Percentiles rank a stretch among this genome's conserved stretches.
These are phyloP conservation scores for Rubroboletus satanas DNA, from an alignment of 768 basidiomycete genomes.

Conservation along the genomic window DNA sequence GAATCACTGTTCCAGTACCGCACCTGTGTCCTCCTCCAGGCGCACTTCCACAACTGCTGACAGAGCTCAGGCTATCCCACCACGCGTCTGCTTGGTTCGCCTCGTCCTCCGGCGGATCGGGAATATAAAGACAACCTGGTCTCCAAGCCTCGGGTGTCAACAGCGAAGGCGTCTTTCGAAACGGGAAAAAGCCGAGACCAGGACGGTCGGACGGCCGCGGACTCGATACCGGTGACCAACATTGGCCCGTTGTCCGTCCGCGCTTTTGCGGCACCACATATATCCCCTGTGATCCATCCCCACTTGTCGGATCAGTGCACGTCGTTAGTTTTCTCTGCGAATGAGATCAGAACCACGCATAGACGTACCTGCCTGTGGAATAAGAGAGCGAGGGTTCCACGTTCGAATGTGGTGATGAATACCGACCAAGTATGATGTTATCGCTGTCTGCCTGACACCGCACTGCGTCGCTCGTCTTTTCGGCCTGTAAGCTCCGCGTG, in stretches of 20 bases:
- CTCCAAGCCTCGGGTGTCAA: conserved; percentile 12
- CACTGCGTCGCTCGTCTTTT: neutral
- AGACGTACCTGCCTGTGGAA: neutral
- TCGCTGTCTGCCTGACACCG: neutral
- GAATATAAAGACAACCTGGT: conserved; percentile 10
- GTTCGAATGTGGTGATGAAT: conserved; percentile 1
- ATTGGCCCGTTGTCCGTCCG: neutral
- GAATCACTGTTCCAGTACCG: neutral
- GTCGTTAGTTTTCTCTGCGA: neutral
- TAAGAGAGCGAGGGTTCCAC: neutral
- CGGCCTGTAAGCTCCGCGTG: neutral
- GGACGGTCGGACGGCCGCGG: neutral
- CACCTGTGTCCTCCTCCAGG: neutral
- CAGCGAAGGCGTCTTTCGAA: conserved; percentile 2
- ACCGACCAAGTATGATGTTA: neutral
- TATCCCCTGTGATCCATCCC: neutral
- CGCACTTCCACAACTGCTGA: neutral
- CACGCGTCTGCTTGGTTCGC: neutral
- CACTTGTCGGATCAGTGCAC: neutral
- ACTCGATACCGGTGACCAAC: neutral
- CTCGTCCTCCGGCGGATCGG: conserved; percentile 14
- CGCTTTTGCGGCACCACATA: conserved; percentile 24
- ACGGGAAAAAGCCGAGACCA: conserved; percentile 7
- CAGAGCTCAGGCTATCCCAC: conserved; percentile 7
- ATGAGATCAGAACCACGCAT: no score